These are phyloP conservation scores for Acacia melanoxylon DNA, from an alignment of 306 rosid species.

Conservation along the genomic window DNA sequence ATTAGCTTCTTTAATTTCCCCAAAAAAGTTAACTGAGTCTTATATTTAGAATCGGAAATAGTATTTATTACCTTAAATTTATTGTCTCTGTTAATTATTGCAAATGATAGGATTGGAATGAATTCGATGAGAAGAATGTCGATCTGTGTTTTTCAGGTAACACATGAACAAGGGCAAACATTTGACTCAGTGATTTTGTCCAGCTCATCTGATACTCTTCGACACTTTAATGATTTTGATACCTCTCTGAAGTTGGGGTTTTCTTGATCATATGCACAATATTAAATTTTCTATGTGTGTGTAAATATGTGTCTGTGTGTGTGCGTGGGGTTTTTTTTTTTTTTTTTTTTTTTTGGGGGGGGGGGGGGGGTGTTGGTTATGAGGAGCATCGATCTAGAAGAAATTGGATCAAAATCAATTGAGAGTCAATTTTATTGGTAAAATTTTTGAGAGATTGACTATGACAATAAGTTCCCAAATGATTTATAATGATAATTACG, in stretches of 20 bases:
- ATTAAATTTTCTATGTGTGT: not conserved
- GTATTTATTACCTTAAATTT: too few relatives aligned
- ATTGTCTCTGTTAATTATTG: not conserved
- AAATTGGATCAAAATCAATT: not conserved
- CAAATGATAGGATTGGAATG: not conserved
- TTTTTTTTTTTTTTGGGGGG: too few relatives aligned
- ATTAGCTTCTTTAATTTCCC: too few relatives aligned
- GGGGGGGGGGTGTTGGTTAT: not conserved
- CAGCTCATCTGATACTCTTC: slow-evolving; percentile 29
- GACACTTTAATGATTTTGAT: slow-evolving; percentile 23
- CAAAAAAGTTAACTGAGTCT: too few relatives aligned
- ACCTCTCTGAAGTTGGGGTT: slow-evolving; percentile 57
- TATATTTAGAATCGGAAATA: too few relatives aligned
- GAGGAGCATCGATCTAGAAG: not conserved
- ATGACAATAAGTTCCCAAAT: too few relatives aligned
- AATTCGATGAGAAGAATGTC: not conserved
- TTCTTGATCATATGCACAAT: not conserved
- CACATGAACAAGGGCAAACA: slow-evolving; percentile 35
- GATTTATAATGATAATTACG: too few relatives aligned
- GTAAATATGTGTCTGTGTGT: not conserved
- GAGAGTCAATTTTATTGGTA: not conserved
- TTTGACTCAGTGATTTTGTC: slow-evolving; percentile 20
- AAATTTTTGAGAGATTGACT: too few relatives aligned
- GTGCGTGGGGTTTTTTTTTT: too few relatives aligned
- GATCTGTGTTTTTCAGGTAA: slow-evolving; percentile 15